Evolutionary conservation across 176 grass and related monocot genomes (phyloP), one percentile per base, ranked within the genome.

Genomic region (Dactylis glomerata): DNA sequence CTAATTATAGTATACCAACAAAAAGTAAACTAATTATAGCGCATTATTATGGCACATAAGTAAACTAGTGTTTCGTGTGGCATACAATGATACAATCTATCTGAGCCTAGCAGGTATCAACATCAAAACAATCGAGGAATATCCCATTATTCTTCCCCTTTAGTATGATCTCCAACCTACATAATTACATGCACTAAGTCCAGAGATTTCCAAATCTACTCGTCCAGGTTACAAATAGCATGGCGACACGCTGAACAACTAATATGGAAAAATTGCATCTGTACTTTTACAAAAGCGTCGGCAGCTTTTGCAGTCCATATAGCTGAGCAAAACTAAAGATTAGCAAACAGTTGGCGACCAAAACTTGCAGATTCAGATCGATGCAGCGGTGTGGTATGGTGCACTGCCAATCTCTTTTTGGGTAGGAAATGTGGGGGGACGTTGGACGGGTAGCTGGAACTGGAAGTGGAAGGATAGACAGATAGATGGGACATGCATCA

Each of bases 401-500:
- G n/a, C 3, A 0, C 8, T 22, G 0, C 0, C 19, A 1, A 55
- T 61, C 8, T 50, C 45, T 38, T 19, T 55, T 38, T 19, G 8
- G 54, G 76, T 75, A 84, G 87, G 82, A 80, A 57, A 24, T 56
- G 51, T 15, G 77, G 14, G 47, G 72, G 41, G 19, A 44, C 54
- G 44, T 11, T 34, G 50, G 81, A 63, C 1, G 9, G 6, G 26
- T 6, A 68, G 34, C 28, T 13, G 4, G 42, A 31, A 34, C 51
- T 10, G 63, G 54, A n/a, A n/a, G n/a, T n/a, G n/a, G n/a, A n/a
- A n/a, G n/a, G n/a, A n/a, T n/a, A n/a, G n/a, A 30, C 27, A 0
- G 58, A 51, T 32, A 54, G 69, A 44, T 55, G 66, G 23, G 86
- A 75, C 72, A 75, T 33, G 72, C 45, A 82, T 92, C 54, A 83